Evolutionary conservation across 2,329 filamentous ascomycete genomes (phyloP), one percentile per base, ranked within the genome.

Genomic region (Penicillium sp.): DNA sequence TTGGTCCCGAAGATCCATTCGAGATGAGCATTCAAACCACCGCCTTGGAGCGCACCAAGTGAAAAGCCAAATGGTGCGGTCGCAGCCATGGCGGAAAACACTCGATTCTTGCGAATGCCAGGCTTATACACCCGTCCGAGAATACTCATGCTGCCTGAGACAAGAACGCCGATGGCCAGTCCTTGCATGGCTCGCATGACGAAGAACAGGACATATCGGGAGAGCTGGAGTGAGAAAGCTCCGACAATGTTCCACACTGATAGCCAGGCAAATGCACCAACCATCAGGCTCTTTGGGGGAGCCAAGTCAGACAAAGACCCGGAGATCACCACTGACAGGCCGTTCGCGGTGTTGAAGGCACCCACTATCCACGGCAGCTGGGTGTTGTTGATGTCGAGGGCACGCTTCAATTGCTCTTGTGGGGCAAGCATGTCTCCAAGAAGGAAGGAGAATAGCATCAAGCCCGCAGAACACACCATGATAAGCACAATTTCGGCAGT

Each of bases 111-210:
- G 53, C 78, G 73, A 51, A 70, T 63, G 0, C 82, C 82, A 0
- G 79, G 79, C 4, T 74, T 74, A 63, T 83, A 85, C 0, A 80
- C 76, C 1, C 75, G 73, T 1, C 82, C 82, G 1, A 84, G 70
- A 13, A 85, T 74, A 19, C 81, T 83, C 62, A 85, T 75, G 8
- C 73, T 79, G 53, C 83, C 84, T 0, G 83, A 83, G 8, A 85
- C 73, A 37, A 81, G 59, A 13, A 84, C 76, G 0, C 82, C 80
- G 5, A 83, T 82, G 0, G 83, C 81, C 17, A 85, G 79, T 0
- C 83, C 83, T 35, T 79, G 76, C 76, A 79, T 75, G 12, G 75
- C 76, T 17, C 77, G 73, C 63, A 80, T 73, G 28, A 75, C 64
- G 65, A 78, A 78, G 64, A 79, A 76, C 1, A 78, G 68, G 15